These are phyloP conservation scores for Lasiodiplodia theobromae DNA, from an alignment of 2,329 filamentous ascomycete species.

Conservation along the genomic window DNA sequence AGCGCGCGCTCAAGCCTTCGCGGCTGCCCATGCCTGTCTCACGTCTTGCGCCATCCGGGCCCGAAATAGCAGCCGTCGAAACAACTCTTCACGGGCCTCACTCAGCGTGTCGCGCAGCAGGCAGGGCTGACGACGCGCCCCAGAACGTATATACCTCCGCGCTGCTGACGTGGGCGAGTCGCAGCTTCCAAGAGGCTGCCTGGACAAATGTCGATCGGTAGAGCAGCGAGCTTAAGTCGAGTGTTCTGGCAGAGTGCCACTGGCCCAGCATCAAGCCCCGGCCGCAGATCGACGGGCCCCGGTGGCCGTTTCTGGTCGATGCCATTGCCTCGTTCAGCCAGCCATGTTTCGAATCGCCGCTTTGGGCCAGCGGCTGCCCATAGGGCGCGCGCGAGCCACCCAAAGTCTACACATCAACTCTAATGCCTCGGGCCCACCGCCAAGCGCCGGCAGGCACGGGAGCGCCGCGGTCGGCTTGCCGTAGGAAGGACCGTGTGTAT, in stretches of 20 bases:
- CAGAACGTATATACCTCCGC: constrained; percentile 21
- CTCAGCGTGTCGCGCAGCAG: constrained; percentile 26
- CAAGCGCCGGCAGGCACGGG: not conserved
- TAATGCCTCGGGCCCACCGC: not conserved
- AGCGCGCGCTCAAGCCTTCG: not conserved
- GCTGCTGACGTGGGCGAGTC: constrained; percentile 24
- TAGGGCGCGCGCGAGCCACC: constrained; percentile 15
- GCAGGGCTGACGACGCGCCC: constrained; percentile 24
- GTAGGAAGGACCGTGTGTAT: not conserved
- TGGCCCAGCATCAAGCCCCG: constrained; percentile 14
- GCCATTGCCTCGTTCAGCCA: constrained; percentile 24
- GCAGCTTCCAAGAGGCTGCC: constrained; percentile 17
- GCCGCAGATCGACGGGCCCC: constrained; percentile 15
- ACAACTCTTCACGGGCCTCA: constrained; percentile 24
- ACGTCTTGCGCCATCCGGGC: constrained; percentile 22
- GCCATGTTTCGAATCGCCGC: constrained; percentile 22
- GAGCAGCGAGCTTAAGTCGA: constrained; percentile 14
- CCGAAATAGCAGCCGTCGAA: constrained; percentile 25
- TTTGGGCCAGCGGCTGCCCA: not conserved
- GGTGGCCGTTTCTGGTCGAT: constrained; percentile 25
- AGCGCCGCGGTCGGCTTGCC: constrained; percentile 7
- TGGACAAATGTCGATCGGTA: constrained; percentile 14
- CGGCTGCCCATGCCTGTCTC: constrained; percentile 16
- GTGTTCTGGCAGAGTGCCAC: constrained; percentile 8
- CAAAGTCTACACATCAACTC: not conserved